A percentile compares a stretch with the other conserved stretches of the same genome.
These are phyloP conservation scores for Tylopilus plumbeoviolaceoides DNA, from an alignment of 768 basidiomycete genomes.

Conservation along the genomic window DNA sequence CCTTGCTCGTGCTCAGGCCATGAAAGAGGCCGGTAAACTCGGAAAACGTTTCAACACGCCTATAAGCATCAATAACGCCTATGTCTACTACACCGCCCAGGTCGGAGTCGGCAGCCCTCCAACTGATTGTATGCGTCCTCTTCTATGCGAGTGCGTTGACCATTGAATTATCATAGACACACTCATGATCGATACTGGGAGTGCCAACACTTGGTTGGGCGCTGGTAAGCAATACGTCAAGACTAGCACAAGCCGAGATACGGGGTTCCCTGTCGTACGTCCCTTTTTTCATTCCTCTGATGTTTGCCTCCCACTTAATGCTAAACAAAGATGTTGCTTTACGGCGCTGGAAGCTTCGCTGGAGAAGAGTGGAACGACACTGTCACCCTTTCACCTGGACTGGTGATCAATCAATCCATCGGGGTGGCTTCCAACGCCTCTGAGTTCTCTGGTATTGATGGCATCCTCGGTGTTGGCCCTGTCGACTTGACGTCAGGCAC, in stretches of 20 bases:
- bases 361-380: constrained; percentile 19
- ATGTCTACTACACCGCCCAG: constrained; percentile 24
- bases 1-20: constrained; percentile 10
- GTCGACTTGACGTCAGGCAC: constrained; percentile 28
- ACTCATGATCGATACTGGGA: constrained; percentile 15
- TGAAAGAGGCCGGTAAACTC: neutral
- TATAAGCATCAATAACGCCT: constrained; percentile 15
- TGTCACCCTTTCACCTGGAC: constrained; percentile 5
- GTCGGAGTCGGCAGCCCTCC: constrained; percentile 24
- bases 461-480: constrained; percentile 38
- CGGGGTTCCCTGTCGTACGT: constrained; percentile 18
- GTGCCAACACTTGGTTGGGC: constrained; percentile 26
- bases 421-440: constrained; percentile 25
- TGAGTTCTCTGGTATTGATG: constrained; percentile 21
- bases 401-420: constrained; percentile 31
- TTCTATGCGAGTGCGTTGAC: neutral
- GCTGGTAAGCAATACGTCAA: constrained; percentile 11
- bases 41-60: constrained; percentile 4
- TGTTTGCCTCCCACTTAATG: neutral
- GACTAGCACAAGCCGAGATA: constrained; percentile 11
- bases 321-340: neutral
- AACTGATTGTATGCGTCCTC: constrained; percentile 20
- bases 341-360: neutral
- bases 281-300: neutral
- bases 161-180: constrained; percentile 12